Percentiles rank a stretch among this genome's conserved stretches.
Conservation (phyloP, 768 basidiomycete genomes). For the Kwoniella dejecticola region DNA sequence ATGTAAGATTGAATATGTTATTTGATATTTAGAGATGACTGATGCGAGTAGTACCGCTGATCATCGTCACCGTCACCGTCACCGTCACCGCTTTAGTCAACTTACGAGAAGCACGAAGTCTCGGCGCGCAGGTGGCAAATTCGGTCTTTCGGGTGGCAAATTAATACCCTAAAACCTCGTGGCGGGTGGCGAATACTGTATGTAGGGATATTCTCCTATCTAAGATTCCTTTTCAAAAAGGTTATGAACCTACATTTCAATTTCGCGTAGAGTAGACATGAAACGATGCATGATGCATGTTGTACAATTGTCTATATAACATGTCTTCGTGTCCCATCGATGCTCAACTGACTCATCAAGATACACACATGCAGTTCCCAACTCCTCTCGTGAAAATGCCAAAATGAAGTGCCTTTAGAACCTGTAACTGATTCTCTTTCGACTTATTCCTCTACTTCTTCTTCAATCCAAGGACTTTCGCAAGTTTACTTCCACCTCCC, state of each 20-base stretch:
- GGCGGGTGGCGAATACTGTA: constrained; percentile 11
- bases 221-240: neutral
- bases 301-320: too few species aligned
- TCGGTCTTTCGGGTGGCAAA: constrained; percentile 11
- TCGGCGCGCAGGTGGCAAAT: constrained; percentile 16
- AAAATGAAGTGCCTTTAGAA: neutral
- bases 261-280: too few species aligned
- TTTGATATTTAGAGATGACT: too few species aligned
- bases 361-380: too few species aligned
- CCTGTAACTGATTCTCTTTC: too few species aligned
- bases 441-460: too few species aligned
- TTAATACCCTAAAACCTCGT: constrained; percentile 7
- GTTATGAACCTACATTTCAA: too few species aligned
- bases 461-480: neutral
- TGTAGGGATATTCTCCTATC: constrained; percentile 4
- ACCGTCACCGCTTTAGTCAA: neutral
- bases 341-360: too few species aligned
- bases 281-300: too few species aligned
- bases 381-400: neutral
- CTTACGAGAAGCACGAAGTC: neutral
- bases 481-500: constrained; percentile 5
- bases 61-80: neutral
- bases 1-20: too few species aligned
- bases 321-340: too few species aligned
- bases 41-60: neutral